Evolutionary conservation across 208 protist species (phyloP).

Genomic region (Porcisia hertigi): DNA sequence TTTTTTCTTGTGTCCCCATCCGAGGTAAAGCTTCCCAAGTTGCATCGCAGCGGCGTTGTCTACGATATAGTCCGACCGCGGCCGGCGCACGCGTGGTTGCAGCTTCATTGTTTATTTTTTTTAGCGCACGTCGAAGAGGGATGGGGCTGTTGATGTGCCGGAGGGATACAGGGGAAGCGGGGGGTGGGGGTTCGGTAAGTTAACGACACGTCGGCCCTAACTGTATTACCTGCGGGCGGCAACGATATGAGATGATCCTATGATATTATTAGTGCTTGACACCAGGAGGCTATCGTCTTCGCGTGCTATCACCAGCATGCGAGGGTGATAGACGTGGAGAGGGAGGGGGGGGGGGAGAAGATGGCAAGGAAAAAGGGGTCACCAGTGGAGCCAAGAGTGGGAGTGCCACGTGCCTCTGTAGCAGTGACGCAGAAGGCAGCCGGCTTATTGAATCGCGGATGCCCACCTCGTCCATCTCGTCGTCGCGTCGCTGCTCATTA

Average conservation of each 20-base stretch:
- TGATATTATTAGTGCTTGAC: not conserved
- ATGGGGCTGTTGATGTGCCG: not conserved
- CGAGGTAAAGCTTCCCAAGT: slow-evolving; percentile 37
- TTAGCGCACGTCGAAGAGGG: not conserved
- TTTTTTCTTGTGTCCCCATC: slow-evolving; percentile 20
- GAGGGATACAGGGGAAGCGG: not conserved
- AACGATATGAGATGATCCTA: not conserved
- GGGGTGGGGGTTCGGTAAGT: not conserved
- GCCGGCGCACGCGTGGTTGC: slow-evolving; percentile 27
- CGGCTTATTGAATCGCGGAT: no score
- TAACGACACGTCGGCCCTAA: not conserved
- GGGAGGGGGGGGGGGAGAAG: not conserved
- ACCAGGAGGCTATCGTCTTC: not conserved
- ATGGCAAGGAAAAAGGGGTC: not conserved
- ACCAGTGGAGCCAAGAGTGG: not conserved
- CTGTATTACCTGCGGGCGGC: not conserved
- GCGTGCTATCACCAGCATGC: not conserved
- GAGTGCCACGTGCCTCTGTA: not conserved
- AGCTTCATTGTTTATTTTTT: slow-evolving; percentile 34
- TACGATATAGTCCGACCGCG: slow-evolving; percentile 33
- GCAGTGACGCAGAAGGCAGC: not conserved
- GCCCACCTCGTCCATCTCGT: not conserved
- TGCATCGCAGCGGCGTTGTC: slow-evolving; percentile 38
- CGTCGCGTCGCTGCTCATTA: not conserved
- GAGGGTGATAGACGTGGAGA: not conserved